Evolutionary conservation across 2,329 filamentous ascomycete genomes (phyloP).

Genomic region (Zymoseptoria ardabiliae): DNA sequence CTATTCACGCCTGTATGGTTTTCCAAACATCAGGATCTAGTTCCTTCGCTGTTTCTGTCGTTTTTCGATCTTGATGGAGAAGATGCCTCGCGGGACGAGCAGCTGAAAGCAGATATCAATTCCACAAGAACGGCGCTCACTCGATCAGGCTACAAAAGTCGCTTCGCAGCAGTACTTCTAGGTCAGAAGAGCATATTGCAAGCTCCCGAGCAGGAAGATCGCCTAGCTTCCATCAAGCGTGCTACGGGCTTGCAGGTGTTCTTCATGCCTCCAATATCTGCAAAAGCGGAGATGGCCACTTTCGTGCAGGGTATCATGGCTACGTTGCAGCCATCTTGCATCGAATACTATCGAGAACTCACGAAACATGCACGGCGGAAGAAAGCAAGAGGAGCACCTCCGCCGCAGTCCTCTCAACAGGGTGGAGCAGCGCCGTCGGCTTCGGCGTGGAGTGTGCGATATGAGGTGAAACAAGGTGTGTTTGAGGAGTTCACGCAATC

Average conservation of each 20-base stretch:
- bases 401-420: conserved; percentile 77
- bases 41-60: conserved; percentile 72
- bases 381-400: conserved; percentile 66
- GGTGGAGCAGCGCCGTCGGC: conserved; percentile 75
- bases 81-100: conserved; percentile 74
- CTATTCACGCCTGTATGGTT: conserved; percentile 77
- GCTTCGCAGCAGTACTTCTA: conserved; percentile 69
- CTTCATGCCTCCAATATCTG: conserved; percentile 68
- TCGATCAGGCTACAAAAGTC: conserved; percentile 67
- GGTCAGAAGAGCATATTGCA: conserved; percentile 58
- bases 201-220: conserved; percentile 60
- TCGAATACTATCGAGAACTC: conserved; percentile 90
- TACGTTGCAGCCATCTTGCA: conserved; percentile 62
- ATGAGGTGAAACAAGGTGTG: conserved; percentile 86
- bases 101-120: conserved; percentile 80
- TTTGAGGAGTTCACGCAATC: conserved; percentile 92
- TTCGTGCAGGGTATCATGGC: conserved; percentile 68
- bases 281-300: conserved; percentile 61
- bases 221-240: conserved; percentile 70
- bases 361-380: conserved; percentile 90
- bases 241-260: conserved; percentile 78
- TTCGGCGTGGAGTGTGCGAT: conserved; percentile 85
- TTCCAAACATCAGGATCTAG: conserved; percentile 75
- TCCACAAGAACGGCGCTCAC: conserved; percentile 62
- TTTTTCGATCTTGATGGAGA: conserved; percentile 74